Percentiles rank a stretch among this genome's conserved stretches.
Evolutionary conservation across 2,329 filamentous ascomycete genomes (phyloP).

Genomic region (Zarea fungicola): DNA sequence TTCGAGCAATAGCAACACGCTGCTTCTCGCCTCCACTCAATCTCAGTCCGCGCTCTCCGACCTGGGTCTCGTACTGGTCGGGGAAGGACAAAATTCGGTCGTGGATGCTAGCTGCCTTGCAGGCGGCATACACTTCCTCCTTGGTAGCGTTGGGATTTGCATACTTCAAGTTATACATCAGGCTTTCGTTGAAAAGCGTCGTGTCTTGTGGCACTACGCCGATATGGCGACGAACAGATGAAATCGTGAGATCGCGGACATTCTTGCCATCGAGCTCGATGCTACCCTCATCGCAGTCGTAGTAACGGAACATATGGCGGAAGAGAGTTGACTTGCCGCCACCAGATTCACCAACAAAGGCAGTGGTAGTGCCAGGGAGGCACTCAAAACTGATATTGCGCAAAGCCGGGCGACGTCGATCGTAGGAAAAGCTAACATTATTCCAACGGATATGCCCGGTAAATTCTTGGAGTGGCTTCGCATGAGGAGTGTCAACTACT

Average conservation of each 20-base stretch:
- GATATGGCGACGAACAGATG: conserved; percentile 86
- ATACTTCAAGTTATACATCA: conserved; percentile 94
- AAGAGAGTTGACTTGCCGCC: conserved; percentile 97
- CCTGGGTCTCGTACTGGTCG: conserved; percentile 82
- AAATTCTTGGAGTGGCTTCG: conserved; percentile 59
- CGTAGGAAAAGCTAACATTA: conserved; percentile 87
- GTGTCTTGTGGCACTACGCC: conserved; percentile 97
- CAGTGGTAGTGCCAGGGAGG: conserved; percentile 84
- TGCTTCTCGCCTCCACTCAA: conserved; percentile 91
- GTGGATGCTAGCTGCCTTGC: conserved; percentile 82
- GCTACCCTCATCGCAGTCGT: conserved; percentile 73
- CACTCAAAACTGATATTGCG: conserved; percentile 82
- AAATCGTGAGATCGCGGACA: conserved; percentile 82
- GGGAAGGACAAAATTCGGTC: conserved; percentile 88
- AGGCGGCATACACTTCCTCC: conserved; percentile 76
- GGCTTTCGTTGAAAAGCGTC: conserved; percentile 85
- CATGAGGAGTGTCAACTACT: conserved; percentile 71
- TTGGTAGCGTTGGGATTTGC: conserved; percentile 76
- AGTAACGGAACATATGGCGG: conserved; percentile 92
- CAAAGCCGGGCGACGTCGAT: conserved; percentile 77
- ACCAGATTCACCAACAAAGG: conserved; percentile 92
- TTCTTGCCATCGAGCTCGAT: conserved; percentile 83
- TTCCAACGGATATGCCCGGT: conserved; percentile 81
- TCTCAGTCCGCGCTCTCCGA: conserved; percentile 82
- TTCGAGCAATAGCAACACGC: conserved; percentile 86